A percentile compares a stretch with the other conserved stretches of the same genome.
Conservation (phyloP, 495 filamentous ascomycete genomes). For the Talaromyces stipitatus region DNA sequence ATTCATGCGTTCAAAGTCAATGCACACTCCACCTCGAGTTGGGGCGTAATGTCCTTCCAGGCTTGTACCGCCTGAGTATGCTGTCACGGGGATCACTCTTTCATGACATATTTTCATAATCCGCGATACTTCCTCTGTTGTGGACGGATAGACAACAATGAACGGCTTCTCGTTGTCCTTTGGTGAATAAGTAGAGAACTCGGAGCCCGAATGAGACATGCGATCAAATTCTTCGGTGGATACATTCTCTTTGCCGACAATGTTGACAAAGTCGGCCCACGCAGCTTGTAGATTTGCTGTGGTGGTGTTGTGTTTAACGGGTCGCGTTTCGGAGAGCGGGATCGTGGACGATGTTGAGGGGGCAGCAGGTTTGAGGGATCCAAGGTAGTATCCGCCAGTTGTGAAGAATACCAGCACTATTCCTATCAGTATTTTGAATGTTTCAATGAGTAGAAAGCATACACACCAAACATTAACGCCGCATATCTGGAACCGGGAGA, state of each 20-base stretch:
- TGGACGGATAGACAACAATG: conserved; percentile 42
- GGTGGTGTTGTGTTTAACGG: conserved; percentile 63
- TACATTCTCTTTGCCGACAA: conserved; percentile 80
- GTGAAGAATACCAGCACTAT: conserved; percentile 52
- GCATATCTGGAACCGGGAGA: conserved; percentile 48
- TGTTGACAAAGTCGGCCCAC: conserved; percentile 82
- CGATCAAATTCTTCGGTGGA: conserved; percentile 64
- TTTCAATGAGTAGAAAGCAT: neutral
- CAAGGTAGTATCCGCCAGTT: conserved; percentile 62
- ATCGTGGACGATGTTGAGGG: conserved; percentile 64
- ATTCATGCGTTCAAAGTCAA: conserved; percentile 60
- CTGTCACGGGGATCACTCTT: conserved; percentile 54
- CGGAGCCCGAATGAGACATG: conserved; percentile 66
- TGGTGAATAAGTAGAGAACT: conserved; percentile 76
- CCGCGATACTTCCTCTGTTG: conserved; percentile 47
- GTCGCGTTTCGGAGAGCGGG: conserved; percentile 49
- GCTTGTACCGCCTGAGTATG: conserved; percentile 57
- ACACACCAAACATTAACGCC: conserved; percentile 57
- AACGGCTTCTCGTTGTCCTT: conserved; percentile 39
- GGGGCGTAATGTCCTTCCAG: conserved; percentile 57
- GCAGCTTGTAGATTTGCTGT: conserved; percentile 79
- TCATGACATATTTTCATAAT: conserved; percentile 59
- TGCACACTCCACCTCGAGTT: conserved; percentile 53
- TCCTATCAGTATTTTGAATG: neutral
- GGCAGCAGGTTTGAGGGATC: conserved; percentile 50